Evolutionary conservation across 1,139 yeast genomes (phyloP).

Genomic region (Wickerhamomyces sp.): DNA sequence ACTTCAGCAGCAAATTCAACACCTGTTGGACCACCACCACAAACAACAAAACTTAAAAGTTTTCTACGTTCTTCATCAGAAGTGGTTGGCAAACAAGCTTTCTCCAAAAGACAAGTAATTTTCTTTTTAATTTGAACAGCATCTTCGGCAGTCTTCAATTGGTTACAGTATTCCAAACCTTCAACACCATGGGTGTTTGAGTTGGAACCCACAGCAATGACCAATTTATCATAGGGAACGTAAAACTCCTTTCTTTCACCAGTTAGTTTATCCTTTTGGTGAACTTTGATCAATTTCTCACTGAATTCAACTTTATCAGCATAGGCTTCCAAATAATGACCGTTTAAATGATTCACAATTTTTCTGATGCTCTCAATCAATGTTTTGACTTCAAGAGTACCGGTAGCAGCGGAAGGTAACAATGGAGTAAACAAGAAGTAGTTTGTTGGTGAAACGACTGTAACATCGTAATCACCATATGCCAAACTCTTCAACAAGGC

Average conservation of each 20-base stretch:
- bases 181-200: slow-evolving; percentile 63
- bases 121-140: slow-evolving; percentile 51
- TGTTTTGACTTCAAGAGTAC: slow-evolving; percentile 49
- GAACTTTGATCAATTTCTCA: slow-evolving; percentile 49
- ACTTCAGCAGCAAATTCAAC: slow-evolving; percentile 66
- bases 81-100: slow-evolving; percentile 57
- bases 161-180: slow-evolving; percentile 52
- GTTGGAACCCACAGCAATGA: slow-evolving; percentile 60
- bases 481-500: slow-evolving; percentile 40
- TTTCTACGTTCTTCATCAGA: slow-evolving; percentile 53
- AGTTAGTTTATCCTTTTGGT: slow-evolving; percentile 33
- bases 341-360: slow-evolving; percentile 41
- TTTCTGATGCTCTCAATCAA: slow-evolving; percentile 54
- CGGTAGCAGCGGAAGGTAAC: slow-evolving; percentile 57
- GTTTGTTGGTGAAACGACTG: slow-evolving; percentile 57
- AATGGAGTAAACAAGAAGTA: slow-evolving; percentile 56
- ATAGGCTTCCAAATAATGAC: slow-evolving; percentile 52
- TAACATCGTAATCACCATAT: slow-evolving; percentile 48
- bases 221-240: slow-evolving; percentile 60
- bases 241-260: slow-evolving; percentile 38
- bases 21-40: slow-evolving; percentile 74
- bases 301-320: slow-evolving; percentile 49
- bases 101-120: slow-evolving; percentile 48
- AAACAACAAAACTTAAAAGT: slow-evolving; percentile 54
- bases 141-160: slow-evolving; percentile 60